Base-by-base conservation (phyloP, 2,329 filamentous ascomycete genomes). In the Diaporthe sp. region DNA sequence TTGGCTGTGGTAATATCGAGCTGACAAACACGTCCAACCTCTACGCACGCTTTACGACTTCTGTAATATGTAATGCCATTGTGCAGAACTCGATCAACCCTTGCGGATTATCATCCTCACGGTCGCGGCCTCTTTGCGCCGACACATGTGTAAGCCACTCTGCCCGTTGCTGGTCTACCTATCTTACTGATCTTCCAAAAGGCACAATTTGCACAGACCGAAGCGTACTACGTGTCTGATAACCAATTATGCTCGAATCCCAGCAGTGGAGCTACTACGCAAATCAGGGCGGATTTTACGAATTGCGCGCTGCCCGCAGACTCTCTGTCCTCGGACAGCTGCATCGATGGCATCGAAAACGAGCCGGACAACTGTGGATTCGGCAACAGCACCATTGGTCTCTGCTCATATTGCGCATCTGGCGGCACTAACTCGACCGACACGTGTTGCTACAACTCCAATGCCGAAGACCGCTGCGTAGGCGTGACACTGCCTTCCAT, bases 1-100 rank as follows among this genome's bases (percentile, higher is more conserved):
- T 99, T 77, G 96, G 96, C 72, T 99, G 97, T 82, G 88, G 90
- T 63, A 89, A 90, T 76, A 87, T 98, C 79, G 91, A 97, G 80
- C 89, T 96, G 73, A 91, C 91, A 72, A 94, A 97, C 81, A 93
- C 95, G 5, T 93, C 91, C 78, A 89, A 93, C 79, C 90, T 96
- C 80, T 99, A 99, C 84, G 96, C 97, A 65, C 93, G 97, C 79
- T 99, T 96, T 84, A 97, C 96, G 7, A 97, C 92, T 61, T 97
- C 94, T 75, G 93, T 97, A 77, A 89, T 99, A 77, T 99, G 97
- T 88, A 98, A 97, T 87, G 90, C 94, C 77, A 94, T 99, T 81
- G 91, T 99, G 68, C 97, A 99, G 84, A 96, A 95, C 81, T 98
- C 97, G 7, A 91, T 93, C 79, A 81, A 85, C 15, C 81, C 88